Evolutionary conservation across 345 rosid species (phyloP).

Genomic region (Citrus unshiu): DNA sequence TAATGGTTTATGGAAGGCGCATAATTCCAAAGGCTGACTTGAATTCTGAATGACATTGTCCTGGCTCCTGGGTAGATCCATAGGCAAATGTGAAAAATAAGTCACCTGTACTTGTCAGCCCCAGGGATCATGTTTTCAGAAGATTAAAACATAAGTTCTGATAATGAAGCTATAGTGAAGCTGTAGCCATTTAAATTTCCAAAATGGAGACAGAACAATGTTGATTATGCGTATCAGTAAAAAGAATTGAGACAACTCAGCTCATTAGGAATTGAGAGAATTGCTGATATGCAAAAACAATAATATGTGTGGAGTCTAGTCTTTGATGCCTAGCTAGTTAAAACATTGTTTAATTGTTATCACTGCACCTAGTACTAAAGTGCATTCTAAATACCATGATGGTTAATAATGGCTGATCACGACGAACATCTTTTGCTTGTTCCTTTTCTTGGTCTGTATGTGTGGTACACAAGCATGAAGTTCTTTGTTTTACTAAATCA

Average conservation of each 20-base stretch:
- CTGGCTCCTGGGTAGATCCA: neutral
- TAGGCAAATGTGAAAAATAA: neutral
- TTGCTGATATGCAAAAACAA: neutral
- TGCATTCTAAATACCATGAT: neutral
- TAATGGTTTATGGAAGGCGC: neutral
- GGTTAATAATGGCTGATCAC: neutral
- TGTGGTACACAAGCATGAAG: neutral
- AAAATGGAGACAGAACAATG: neutral
- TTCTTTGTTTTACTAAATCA: neutral
- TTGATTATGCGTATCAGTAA: neutral
- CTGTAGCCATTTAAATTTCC: neutral
- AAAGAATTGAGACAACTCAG: neutral
- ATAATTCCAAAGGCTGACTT: neutral
- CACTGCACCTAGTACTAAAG: neutral
- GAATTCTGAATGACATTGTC: neutral
- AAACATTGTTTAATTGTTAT: neutral
- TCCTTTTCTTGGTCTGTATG: neutral
- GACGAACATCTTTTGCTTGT: neutral
- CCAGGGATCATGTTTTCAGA: neutral
- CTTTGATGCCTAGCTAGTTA: neutral
- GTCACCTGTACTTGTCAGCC: neutral
- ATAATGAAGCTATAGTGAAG: neutral
- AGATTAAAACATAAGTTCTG: no score
- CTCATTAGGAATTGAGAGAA: neutral
- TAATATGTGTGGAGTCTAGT: neutral